Base-by-base conservation (phyloP, 129 eudicot species). In the Tanacetum coccineum region DNA sequence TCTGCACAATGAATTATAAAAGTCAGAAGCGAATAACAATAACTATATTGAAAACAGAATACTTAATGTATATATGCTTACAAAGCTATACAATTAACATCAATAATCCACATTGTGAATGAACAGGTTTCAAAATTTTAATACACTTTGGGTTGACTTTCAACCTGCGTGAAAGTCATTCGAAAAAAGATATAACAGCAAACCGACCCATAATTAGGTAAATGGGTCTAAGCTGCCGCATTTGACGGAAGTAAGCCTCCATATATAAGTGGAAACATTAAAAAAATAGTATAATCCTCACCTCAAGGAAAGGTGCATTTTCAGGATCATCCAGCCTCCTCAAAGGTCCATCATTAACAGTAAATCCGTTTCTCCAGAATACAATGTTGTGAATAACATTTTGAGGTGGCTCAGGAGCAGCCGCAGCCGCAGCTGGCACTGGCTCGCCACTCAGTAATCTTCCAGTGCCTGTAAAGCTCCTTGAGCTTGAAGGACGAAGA, bases 261-360 rank as follows among this genome's bases (percentile, higher is more conserved):
- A 11, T 58, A 26, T 58, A 58, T 13, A 21, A 12, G 14, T 5
- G 13, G 63, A 36, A 13, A 58, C 63, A 58, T 13, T 17, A 7
- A 13, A 57, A 40, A 10, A 64, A 10, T n/a, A 42, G 47, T 50
- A 49, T 30, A 13, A 13, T 61, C 6, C 7, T 59, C 80, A 88
- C 95, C 95, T 93, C 95, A n/a, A 93, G 80, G 67, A 93, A 93
- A 44, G 96, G 66, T 63, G 89, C 90, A 79, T 93, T 93, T 70
- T 84, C 89, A 66, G 98, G 98, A 79, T 93, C 98, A 80, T 88
- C 95, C 78, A 88, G 77, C 74, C 95, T 93, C 78, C 98, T 84
- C 76, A 93, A 73, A 64, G 98, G 96, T 45, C 96, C 98, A 80
- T 93, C 98, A 66, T 88, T 84, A 20, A 88, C 84, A 6, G 87